These are phyloP conservation scores for Mycena sp. DNA, from an alignment of 1,284 basidiomycete genomes.

Conservation along the genomic window DNA sequence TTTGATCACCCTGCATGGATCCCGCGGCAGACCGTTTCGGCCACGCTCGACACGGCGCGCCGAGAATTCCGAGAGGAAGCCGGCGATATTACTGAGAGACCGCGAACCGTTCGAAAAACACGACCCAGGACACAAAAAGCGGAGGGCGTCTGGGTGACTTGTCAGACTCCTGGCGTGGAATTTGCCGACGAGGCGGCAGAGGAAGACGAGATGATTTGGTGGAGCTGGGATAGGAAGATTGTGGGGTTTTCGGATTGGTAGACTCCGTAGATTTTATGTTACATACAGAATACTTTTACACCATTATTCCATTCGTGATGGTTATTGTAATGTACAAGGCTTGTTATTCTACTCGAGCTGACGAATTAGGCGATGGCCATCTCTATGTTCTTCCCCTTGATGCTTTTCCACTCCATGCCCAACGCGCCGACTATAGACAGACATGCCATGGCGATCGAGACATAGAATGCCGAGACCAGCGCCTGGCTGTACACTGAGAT, in stretches of 20 bases:
- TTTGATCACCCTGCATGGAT: conserved; percentile 79
- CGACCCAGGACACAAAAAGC: conserved; percentile 42
- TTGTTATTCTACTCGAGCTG: too few species aligned
- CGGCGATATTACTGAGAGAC: conserved; percentile 6
- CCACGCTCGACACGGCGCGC: conserved; percentile 52
- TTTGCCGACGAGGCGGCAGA: conserved; percentile 44
- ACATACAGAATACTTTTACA: too few species aligned
- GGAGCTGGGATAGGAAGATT: conserved; percentile 80
- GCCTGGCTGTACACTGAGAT: background rate
- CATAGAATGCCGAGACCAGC: background rate
- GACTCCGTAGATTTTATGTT: too few species aligned
- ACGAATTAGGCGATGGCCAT: too few species aligned
- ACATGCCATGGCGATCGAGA: background rate
- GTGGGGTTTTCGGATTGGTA: conserved; percentile 77
- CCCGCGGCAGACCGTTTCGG: conserved; percentile 67
- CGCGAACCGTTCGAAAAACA: background rate
- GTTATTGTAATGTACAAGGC: too few species aligned
- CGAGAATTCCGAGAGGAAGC: conserved; percentile 48
- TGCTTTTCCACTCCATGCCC: background rate
- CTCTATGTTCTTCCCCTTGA: background rate
- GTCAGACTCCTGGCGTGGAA: conserved; percentile 41
- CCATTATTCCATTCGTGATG: too few species aligned
- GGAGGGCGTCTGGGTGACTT: conserved; percentile 70
- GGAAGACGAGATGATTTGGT: conserved; percentile 82
- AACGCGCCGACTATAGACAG: background rate